These are phyloP conservation scores for Globisporangium camurandrum DNA, from an alignment of 352 stramenopile genomes.

Conservation along the genomic window DNA sequence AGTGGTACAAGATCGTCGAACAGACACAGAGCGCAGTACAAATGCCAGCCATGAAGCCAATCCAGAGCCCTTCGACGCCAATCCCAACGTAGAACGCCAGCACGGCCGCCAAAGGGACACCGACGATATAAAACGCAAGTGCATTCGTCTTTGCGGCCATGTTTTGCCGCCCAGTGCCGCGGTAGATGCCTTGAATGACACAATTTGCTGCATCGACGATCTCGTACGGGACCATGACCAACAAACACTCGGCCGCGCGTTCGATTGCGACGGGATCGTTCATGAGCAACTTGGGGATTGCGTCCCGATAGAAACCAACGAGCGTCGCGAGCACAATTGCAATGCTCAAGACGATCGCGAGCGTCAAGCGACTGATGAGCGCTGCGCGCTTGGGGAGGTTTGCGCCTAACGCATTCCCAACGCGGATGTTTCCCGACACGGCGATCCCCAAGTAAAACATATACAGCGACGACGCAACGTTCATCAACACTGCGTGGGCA, in stretches of 20 bases:
- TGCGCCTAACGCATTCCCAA: slow-evolving; percentile 68
- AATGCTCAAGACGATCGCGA: slow-evolving; percentile 23
- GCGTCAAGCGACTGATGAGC: slow-evolving; percentile 33
- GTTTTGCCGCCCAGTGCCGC: slow-evolving; percentile 55
- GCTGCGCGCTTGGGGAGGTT: slow-evolving; percentile 44
- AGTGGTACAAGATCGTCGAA: slow-evolving; percentile 13
- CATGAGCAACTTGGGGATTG: slow-evolving; percentile 36
- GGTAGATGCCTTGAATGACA: slow-evolving; percentile 64
- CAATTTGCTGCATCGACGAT: slow-evolving; percentile 66
- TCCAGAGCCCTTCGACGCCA: slow-evolving; percentile 66
- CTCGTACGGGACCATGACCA: slow-evolving; percentile 55
- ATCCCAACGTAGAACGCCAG: slow-evolving; percentile 37
- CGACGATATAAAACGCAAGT: slow-evolving; percentile 67
- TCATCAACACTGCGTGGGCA: slow-evolving; percentile 63
- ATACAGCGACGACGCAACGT: slow-evolving; percentile 57
- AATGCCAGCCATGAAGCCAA: slow-evolving; percentile 61
- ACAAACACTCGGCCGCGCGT: slow-evolving; percentile 31
- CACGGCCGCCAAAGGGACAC: slow-evolving; percentile 54
- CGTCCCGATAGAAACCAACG: slow-evolving; percentile 29
- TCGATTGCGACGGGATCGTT: slow-evolving; percentile 29
- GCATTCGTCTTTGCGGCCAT: slow-evolving; percentile 59
- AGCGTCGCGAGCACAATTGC: slow-evolving; percentile 23
- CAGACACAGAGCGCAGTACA: slow-evolving; percentile 12
- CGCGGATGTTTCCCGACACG: slow-evolving; percentile 57
- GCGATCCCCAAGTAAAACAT: slow-evolving; percentile 69